Evolutionary conservation across 2,329 filamentous ascomycete genomes (phyloP).

Genomic region (Rugonectria rugulosa): DNA sequence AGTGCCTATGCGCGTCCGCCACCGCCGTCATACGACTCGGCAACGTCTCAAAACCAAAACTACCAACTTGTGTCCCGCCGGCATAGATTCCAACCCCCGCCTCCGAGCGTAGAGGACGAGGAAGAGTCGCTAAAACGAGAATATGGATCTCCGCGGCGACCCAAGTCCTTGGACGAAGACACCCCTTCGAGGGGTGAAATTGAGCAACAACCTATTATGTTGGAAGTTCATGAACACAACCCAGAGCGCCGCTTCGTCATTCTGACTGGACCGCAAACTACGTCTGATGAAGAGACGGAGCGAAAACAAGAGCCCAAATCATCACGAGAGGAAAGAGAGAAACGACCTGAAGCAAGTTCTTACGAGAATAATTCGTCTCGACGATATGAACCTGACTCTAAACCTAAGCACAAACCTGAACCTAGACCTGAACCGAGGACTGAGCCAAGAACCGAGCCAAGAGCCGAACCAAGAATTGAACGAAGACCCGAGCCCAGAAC

Average conservation of each 20-base stretch:
- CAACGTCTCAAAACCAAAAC: constrained; percentile 24
- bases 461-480: background rate
- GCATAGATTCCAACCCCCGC: constrained; percentile 59
- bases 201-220: constrained; percentile 73
- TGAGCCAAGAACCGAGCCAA: background rate
- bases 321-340: constrained; percentile 20
- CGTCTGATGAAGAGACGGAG: constrained; percentile 35
- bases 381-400: constrained; percentile 2
- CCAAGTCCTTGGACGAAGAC: constrained; percentile 56
- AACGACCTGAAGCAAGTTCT: constrained; percentile 3
- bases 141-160: constrained; percentile 51
- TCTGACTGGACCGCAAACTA: constrained; percentile 48
- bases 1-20: constrained; percentile 25
- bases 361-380: constrained; percentile 17
- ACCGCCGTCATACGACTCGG: constrained; percentile 29
- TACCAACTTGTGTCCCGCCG: constrained; percentile 26
- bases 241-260: constrained; percentile 72
- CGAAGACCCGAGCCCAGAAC: background rate
- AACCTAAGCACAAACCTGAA: background rate
- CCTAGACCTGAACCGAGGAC: background rate
- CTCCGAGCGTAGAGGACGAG: constrained; percentile 76
- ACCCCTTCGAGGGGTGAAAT: constrained; percentile 67
- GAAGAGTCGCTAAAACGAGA: constrained; percentile 68
- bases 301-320: constrained; percentile 31
- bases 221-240: constrained; percentile 67